These are phyloP conservation scores for Geranium rotundifolium DNA, from an alignment of 345 rosid genomes.

Conservation along the genomic window DNA sequence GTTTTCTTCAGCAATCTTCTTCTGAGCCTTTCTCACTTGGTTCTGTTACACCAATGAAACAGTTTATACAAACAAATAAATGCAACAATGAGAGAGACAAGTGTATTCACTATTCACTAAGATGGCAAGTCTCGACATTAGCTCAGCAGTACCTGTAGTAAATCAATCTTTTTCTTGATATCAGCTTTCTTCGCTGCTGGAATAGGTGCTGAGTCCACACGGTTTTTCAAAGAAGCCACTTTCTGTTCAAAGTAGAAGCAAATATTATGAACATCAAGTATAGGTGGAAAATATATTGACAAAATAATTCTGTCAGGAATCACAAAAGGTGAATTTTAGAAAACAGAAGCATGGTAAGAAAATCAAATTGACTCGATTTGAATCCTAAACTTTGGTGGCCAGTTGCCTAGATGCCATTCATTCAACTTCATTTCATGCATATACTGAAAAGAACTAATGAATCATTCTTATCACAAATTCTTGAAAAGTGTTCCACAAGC, in stretches of 20 bases:
- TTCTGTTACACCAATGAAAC: slow-evolving; percentile 24
- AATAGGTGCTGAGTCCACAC: slow-evolving; percentile 59
- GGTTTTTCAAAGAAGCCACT: slow-evolving; percentile 71
- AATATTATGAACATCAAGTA: neutral
- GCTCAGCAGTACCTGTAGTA: slow-evolving; percentile 52
- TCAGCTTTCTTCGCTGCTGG: slow-evolving; percentile 88
- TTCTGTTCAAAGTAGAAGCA: slow-evolving; percentile 28
- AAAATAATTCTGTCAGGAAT: too few relatives aligned
- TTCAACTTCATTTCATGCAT: neutral
- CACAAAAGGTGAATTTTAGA: too few relatives aligned
- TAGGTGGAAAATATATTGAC: neutral
- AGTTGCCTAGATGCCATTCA: neutral
- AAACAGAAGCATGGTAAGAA: neutral
- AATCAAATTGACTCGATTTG: neutral
- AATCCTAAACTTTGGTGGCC: neutral
- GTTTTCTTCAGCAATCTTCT: slow-evolving; percentile 83
- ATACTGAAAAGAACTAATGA: neutral
- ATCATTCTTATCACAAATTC: neutral
- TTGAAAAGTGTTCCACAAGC: neutral
- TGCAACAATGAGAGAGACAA: neutral
- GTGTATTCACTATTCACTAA: neutral
- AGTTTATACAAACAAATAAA: neutral
- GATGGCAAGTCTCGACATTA: neutral
- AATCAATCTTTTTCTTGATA: slow-evolving; percentile 54
- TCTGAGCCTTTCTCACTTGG: slow-evolving; percentile 65